These are phyloP conservation scores for Rhizopogon roseolus DNA, from an alignment of 768 basidiomycete genomes.

Conservation along the genomic window DNA sequence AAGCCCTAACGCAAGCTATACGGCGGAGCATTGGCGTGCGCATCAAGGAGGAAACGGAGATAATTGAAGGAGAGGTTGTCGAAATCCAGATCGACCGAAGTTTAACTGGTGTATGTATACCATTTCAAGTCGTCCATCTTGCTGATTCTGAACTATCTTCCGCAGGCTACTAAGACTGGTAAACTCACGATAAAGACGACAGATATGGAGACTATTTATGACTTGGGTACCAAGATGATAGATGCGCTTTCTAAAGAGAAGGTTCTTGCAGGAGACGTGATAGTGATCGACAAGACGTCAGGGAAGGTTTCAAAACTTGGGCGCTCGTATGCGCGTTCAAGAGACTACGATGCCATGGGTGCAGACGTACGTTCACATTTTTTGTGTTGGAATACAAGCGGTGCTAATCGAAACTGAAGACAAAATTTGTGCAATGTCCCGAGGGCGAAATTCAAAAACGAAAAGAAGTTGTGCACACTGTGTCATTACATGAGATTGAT, in stretches of 20 bases:
- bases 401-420: conserved; percentile 42
- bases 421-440: conserved; percentile 96
- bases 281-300: conserved; percentile 95
- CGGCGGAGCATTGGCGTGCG: conserved; percentile 94
- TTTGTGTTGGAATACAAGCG: neutral
- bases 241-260: conserved; percentile 97
- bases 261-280: conserved; percentile 89
- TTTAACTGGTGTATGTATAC: conserved; percentile 75
- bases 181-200: conserved; percentile 97
- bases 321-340: conserved; percentile 91
- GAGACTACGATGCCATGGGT: conserved; percentile 99
- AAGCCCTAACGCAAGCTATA: conserved; percentile 95
- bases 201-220: conserved; percentile 99
- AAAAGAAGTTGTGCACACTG: conserved; percentile 95
- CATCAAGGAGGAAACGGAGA: conserved; percentile 95
- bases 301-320: conserved; percentile 97
- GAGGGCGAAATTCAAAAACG: conserved; percentile 98
- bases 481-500: conserved; percentile 97
- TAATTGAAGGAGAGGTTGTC: conserved; percentile 97
- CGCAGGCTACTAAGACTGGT: conserved; percentile 93
- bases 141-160: neutral
- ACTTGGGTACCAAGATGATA: conserved; percentile 98
- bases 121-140: neutral
- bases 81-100: conserved; percentile 98
- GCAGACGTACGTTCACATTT: conserved; percentile 71